phyloP scores from a whole-genome alignment of 805 yeast species.

The Tetrapisispora namnaoensis region DNA sequence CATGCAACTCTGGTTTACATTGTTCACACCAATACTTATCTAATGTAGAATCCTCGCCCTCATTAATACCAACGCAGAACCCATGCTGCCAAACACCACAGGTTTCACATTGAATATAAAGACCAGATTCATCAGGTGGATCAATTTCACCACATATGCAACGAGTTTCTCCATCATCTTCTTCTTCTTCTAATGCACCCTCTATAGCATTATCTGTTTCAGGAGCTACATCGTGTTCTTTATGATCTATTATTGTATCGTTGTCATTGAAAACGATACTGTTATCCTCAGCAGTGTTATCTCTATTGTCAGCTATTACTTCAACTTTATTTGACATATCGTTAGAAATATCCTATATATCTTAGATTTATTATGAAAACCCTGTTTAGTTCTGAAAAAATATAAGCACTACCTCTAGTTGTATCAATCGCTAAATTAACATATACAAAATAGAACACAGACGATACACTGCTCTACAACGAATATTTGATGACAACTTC shows the following conservation, averaged over 20 bases:
- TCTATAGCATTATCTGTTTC: slow-evolving; percentile 9
- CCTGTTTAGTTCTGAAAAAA: too few species aligned
- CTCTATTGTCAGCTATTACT: not conserved
- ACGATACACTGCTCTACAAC: too few species aligned
- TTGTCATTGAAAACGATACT: not conserved
- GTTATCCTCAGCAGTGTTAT: not conserved
- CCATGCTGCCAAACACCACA: slow-evolving; percentile 99
- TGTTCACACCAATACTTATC: slow-evolving; percentile 92
- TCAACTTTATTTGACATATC: too few species aligned
- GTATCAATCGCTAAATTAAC: too few species aligned
- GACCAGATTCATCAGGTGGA: slow-evolving; percentile 44
- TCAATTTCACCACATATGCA: slow-evolving; percentile 37
- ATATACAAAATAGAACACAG: too few species aligned
- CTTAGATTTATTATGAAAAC: too few species aligned
- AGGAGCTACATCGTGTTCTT: not conserved
- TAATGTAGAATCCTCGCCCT: slow-evolving; percentile 49
- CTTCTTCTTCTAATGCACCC: slow-evolving; percentile 28
- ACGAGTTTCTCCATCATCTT: slow-evolving; percentile 37
- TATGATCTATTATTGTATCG: not conserved
- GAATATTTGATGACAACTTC: too few species aligned
- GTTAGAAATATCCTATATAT: too few species aligned
- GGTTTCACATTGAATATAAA: slow-evolving; percentile 75
- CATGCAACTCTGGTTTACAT: slow-evolving; percentile 80
- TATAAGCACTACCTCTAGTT: too few species aligned
- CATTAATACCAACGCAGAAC: slow-evolving; percentile 77